These are phyloP conservation scores for Phytophthora crassamura DNA, from an alignment of 352 stramenopile species.

Conservation along the genomic window DNA sequence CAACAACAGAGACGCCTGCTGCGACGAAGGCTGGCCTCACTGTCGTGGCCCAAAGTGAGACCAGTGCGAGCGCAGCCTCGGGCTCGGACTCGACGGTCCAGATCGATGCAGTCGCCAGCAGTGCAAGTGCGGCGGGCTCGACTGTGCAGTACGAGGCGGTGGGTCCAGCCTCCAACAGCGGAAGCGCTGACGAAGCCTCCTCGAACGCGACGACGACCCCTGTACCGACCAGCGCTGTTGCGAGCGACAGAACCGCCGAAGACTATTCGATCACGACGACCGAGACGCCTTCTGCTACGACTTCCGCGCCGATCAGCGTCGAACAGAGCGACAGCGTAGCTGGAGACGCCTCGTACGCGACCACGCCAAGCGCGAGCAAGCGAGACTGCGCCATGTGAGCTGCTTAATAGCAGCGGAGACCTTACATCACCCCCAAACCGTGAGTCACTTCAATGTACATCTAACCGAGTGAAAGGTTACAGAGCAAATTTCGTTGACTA, in stretches of 20 bases:
- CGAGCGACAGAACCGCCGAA: background rate
- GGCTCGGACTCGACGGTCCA: slow-evolving; percentile 13
- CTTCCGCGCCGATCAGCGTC: background rate
- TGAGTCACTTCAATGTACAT: slow-evolving; percentile 22
- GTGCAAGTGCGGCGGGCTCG: slow-evolving; percentile 6
- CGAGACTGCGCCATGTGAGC: slow-evolving; percentile 30
- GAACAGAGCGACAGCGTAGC: slow-evolving; percentile 12
- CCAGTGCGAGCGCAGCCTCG: slow-evolving; percentile 1
- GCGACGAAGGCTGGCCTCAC: slow-evolving; percentile 12
- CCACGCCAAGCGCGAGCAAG: slow-evolving; percentile 9
- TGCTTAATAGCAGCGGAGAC: background rate
- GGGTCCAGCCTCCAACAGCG: background rate
- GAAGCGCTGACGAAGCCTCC: slow-evolving; percentile 1
- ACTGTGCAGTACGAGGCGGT: slow-evolving; percentile 14
- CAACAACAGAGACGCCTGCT: slow-evolving; percentile 14
- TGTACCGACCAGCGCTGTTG: background rate
- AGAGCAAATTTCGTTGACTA: background rate
- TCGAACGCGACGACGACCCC: background rate
- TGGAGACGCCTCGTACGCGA: slow-evolving; percentile 15
- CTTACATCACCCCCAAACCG: background rate
- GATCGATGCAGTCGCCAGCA: slow-evolving; percentile 14
- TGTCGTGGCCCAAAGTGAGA: slow-evolving; percentile 8
- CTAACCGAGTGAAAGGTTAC: slow-evolving; percentile 16
- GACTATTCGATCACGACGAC: background rate
- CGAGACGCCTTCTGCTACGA: slow-evolving; percentile 6